A percentile compares a stretch with the other conserved stretches of the same genome.
phyloP scores from a whole-genome alignment of 805 yeast species.

The Candida sakaeoensis region DNA sequence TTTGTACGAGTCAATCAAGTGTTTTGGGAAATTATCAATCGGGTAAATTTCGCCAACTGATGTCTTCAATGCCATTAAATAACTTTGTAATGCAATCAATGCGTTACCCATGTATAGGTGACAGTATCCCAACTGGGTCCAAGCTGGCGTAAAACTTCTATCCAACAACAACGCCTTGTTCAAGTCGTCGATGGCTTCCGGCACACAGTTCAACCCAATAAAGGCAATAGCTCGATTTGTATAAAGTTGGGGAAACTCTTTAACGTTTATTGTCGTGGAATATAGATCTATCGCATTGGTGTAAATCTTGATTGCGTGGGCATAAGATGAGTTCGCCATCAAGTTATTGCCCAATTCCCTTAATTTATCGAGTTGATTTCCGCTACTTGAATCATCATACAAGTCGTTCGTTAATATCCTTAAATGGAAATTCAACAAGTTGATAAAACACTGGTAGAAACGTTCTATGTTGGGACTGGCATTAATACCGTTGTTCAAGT shows the following conservation, averaged over 20 bases:
- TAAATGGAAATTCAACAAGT: conserved; percentile 1
- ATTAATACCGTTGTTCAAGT: neutral
- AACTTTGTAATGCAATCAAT: conserved; percentile 29
- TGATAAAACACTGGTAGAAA: neutral
- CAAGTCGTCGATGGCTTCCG: conserved; percentile 37
- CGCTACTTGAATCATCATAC: too few species aligned
- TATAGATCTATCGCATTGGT: conserved; percentile 29
- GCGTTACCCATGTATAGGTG: conserved; percentile 38
- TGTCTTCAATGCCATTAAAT: conserved; percentile 27
- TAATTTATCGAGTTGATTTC: conserved; percentile 14
- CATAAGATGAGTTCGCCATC: conserved; percentile 32
- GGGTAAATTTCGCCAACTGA: conserved; percentile 31
- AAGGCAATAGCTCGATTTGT: conserved; percentile 40
- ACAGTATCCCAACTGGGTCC: conserved; percentile 43
- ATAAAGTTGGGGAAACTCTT: conserved; percentile 27
- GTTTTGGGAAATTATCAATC: conserved; percentile 14
- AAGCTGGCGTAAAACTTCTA: conserved; percentile 36
- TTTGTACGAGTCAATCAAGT: conserved; percentile 18
- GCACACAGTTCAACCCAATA: conserved; percentile 38
- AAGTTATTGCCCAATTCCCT: conserved; percentile 40
- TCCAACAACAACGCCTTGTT: conserved; percentile 28
- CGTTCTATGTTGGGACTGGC: neutral
- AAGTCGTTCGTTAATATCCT: neutral
- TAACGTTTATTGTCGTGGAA: conserved; percentile 14
- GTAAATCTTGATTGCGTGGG: conserved; percentile 37